These are phyloP conservation scores for Omphalea diandra DNA, from an alignment of 441 rosid species.

Conservation along the genomic window DNA sequence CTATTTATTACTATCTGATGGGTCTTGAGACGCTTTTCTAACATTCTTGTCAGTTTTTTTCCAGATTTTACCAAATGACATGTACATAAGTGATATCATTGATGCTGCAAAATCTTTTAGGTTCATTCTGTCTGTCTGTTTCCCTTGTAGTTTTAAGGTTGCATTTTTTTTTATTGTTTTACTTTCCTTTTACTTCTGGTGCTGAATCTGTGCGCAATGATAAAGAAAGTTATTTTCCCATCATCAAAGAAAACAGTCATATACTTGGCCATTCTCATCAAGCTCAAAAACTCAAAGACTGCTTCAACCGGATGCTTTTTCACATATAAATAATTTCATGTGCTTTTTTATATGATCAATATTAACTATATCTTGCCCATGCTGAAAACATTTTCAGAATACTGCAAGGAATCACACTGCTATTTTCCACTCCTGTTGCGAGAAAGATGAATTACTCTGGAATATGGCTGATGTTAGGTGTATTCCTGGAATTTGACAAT, in stretches of 20 bases:
- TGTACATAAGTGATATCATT: conserved; percentile 67
- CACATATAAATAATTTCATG: background rate
- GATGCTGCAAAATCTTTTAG: conserved; percentile 81
- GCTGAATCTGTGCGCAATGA: too few relatives aligned
- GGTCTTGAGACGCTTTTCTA: conserved; percentile 6
- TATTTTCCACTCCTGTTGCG: background rate
- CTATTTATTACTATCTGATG: conserved; percentile 4
- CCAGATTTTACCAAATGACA: conserved; percentile 88
- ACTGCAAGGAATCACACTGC: background rate
- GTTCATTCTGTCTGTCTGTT: too few relatives aligned
- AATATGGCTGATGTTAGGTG: background rate
- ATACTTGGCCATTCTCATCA: background rate
- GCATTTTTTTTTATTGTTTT: too few relatives aligned
- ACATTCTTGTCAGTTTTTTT: conserved; percentile 17
- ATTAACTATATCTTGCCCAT: background rate
- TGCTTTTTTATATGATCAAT: background rate
- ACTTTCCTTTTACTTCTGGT: too few relatives aligned
- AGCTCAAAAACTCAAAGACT: background rate
- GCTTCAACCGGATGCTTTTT: background rate
- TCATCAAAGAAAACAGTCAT: background rate
- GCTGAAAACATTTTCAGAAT: background rate
- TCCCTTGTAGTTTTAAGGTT: too few relatives aligned
- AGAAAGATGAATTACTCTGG: background rate
- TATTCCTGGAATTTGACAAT: background rate
- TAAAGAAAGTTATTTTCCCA: background rate